A percentile compares a stretch with the other conserved stretches of the same genome.
These are phyloP conservation scores for Daldinia childiae DNA, from an alignment of 495 filamentous ascomycete genomes.

Conservation along the genomic window DNA sequence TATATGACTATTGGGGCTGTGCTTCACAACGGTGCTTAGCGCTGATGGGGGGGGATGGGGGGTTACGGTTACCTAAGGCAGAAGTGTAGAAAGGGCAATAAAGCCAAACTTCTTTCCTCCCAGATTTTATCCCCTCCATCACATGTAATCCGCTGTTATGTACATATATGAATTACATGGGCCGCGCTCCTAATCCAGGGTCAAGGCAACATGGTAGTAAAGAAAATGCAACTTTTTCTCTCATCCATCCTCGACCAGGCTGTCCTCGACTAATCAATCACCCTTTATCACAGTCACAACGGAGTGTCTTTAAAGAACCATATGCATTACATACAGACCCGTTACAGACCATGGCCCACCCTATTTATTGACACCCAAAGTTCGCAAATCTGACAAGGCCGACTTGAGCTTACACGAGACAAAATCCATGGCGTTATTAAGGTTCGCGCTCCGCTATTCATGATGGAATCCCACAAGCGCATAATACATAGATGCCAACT, in stretches of 20 bases:
- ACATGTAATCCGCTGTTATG: neutral
- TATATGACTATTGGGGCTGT: neutral
- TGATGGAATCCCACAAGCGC: neutral
- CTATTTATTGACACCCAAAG: neutral
- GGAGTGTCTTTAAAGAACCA: neutral
- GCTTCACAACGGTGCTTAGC: conserved; percentile 1
- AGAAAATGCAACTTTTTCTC: neutral
- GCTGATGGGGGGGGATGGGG: neutral
- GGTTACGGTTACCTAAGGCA: neutral
- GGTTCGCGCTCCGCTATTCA: neutral
- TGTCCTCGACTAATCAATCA: neutral
- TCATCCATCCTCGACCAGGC: too few relatives aligned
- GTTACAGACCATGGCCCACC: neutral
- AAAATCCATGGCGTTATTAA: neutral
- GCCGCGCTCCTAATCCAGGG: neutral
- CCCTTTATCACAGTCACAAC: neutral
- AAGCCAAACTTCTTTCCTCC: neutral
- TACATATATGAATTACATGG: neutral
- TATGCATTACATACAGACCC: neutral
- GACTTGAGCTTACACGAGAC: conserved; percentile 3
- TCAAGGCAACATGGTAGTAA: neutral
- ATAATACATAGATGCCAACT: neutral
- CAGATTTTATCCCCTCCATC: neutral
- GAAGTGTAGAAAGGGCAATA: conserved; percentile 27
- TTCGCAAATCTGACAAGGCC: conserved; percentile 1